phyloP scores from a whole-genome alignment of 139 green algal species.

The Chlamydomonas sp. region DNA sequence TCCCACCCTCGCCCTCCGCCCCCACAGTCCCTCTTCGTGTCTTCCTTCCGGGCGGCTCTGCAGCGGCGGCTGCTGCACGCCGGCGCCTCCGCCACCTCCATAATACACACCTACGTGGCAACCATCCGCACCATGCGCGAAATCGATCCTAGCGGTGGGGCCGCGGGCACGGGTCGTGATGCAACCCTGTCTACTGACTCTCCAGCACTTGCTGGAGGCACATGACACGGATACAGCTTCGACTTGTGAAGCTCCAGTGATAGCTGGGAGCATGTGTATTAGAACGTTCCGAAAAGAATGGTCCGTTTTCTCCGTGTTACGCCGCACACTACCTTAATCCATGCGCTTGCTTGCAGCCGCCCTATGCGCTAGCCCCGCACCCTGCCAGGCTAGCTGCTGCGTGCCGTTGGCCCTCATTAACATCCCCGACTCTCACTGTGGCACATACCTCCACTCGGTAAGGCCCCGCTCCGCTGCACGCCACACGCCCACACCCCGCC shows the following conservation, averaged over 20 bases:
- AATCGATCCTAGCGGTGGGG: slow-evolving; percentile 60
- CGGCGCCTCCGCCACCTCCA: slow-evolving; percentile 89
- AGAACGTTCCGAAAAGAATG: too few relatives aligned
- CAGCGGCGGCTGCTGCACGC: slow-evolving; percentile 83
- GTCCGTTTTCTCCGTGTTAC: too few relatives aligned
- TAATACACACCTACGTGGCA: slow-evolving; percentile 91
- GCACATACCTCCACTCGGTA: background rate
- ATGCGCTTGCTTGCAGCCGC: too few relatives aligned
- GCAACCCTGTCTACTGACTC: too few relatives aligned
- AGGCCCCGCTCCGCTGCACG: background rate
- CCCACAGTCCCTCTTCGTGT: slow-evolving; percentile 48
- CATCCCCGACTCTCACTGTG: too few relatives aligned
- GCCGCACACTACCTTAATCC: too few relatives aligned
- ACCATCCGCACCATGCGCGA: slow-evolving; percentile 81
- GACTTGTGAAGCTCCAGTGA: too few relatives aligned
- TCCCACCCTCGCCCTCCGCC: background rate
- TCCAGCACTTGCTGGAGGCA: too few relatives aligned
- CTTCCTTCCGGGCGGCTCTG: slow-evolving; percentile 55
- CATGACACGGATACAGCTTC: too few relatives aligned
- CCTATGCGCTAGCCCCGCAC: too few relatives aligned
- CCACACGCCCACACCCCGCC: background rate
- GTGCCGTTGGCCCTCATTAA: background rate
- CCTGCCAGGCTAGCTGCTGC: too few relatives aligned
- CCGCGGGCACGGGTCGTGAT: background rate
- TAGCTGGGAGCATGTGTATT: too few relatives aligned